Percentiles rank a stretch among this genome's conserved stretches.
Evolutionary conservation across 1,139 yeast genomes (phyloP).

Genomic region (Candida sanyaensis): DNA sequence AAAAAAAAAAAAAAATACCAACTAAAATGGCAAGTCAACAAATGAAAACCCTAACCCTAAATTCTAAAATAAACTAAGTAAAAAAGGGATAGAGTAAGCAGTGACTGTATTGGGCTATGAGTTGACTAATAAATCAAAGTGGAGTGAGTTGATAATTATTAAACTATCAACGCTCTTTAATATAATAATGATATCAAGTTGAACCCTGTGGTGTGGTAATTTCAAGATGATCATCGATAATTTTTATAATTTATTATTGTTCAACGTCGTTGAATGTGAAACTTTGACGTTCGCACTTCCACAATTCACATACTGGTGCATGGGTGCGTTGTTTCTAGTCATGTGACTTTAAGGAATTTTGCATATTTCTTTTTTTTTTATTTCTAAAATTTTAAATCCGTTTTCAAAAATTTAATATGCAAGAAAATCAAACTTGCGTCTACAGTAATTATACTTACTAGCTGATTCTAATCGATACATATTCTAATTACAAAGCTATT

Average conservation of each 20-base stretch:
- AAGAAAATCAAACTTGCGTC: neutral
- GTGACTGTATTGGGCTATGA: neutral
- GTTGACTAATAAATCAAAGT: neutral
- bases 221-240: constrained; percentile 14
- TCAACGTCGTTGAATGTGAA: neutral
- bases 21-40: neutral
- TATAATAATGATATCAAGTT: neutral
- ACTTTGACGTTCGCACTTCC: neutral
- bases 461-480: no score
- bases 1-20: constrained; percentile 1
- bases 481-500: no score
- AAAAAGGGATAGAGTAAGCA: neutral
- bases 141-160: no score
- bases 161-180: no score
- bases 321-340: constrained; percentile 1
- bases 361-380: neutral
- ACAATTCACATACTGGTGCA: neutral
- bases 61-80: neutral
- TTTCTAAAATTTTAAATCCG: neutral
- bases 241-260: constrained; percentile 1
- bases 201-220: constrained; percentile 2
- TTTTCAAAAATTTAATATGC: neutral
- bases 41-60: neutral
- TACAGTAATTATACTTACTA: no score
- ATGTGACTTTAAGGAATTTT: constrained; percentile 1